Evolutionary conservation across 106 monocot genomes (phyloP), one percentile per base, ranked within the genome.

Genomic region (Allium sativum): DNA sequence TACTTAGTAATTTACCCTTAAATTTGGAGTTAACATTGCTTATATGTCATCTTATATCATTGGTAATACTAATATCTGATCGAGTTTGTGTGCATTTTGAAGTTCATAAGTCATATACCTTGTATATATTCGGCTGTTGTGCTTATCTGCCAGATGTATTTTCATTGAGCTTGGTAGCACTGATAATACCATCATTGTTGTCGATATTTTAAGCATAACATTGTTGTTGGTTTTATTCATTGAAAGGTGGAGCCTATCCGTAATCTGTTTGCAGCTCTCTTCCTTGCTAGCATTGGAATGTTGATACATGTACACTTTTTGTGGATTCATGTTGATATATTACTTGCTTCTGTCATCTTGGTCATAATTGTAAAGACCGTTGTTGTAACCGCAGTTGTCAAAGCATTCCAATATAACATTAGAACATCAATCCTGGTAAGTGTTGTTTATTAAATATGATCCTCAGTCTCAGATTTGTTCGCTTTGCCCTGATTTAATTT

Each of bases 201-300:
- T 58, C 13, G 19, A n/a, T 13, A 44, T 61, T 61, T 11, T 1
- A n/a, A 18, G 7, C 20, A 42, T 22, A 63, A 11, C 16, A 45
- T 61, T 42, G 42, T 58, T 7, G 53, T 66, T 63, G 22, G 43
- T 58, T 31, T 64, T 62, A 14, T 64, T 44, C 21, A 15, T 67
- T 75, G 14, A 57, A 47, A 98, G 96, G 88, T 98, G 59, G 96
- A 98, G 68, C 59, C 87, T 12, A 98, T 98, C 40, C 87, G 96
- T 18, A 98, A 98, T 68, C 70, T 98, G 52, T 98, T 98, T 88
- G 91, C 96, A 63, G 96, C 96, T 58, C 87, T 98, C 51, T 98
- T 98, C 64, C 91, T 98, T 71, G 84, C 96, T 42, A 91, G 87
- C 80, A 91, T 98, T 68, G 96, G 96, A 61, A 91, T 98, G 96